Base-by-base conservation (phyloP, 2,329 filamentous ascomycete species). In the Ceratocystis albifundus region DNA sequence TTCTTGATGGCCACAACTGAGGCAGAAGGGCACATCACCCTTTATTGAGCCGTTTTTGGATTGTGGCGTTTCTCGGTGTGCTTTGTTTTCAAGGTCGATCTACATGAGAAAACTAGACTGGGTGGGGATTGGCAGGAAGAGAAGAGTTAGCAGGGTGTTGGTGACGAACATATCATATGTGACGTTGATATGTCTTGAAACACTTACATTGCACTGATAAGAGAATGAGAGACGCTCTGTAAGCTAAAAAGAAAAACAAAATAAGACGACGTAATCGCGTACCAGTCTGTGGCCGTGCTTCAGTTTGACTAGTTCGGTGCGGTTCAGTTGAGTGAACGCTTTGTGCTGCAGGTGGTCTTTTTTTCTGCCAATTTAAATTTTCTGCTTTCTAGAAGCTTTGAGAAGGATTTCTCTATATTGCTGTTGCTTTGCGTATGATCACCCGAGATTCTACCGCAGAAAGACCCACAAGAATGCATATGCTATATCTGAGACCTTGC, bases 301-400 rank as follows among this genome's bases (percentile, higher is more conserved):
- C 36, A 41, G 10, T 41, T 12, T 12, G 12, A 12, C 12, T 12
- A 41, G 36, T 15, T 12, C 36, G 15, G 36, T 41, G 36, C 36
- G 36, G 36, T 41, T 41, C 36, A 53, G 48, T 20, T 20, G 48
- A 59, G 30, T 59, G 55, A 59, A 41, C 36, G 55, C 55, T 59
- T 59, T 59, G 55, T 20, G 17, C 30, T 32, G 55, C 8, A 36
- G 28, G 55, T n/a, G 55, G 25, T 20, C 55, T 59, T 36, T 53
- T 53, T 30, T 30, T 36, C 55, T 12, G 55, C 28, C 55, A 36
- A 32, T 32, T 59, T 32, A 59, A 32, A 32, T 59, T 30, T 30
- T 59, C 17, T 53, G 15, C 4, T 59, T 59, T 59, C 55, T 59
- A 59, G 55, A 59, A 59, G 55, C 15, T 59, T 59, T 59, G 55